phyloP scores from a whole-genome alignment of 2,329 filamentous ascomycete species.

The Fusarium graminum region DNA sequence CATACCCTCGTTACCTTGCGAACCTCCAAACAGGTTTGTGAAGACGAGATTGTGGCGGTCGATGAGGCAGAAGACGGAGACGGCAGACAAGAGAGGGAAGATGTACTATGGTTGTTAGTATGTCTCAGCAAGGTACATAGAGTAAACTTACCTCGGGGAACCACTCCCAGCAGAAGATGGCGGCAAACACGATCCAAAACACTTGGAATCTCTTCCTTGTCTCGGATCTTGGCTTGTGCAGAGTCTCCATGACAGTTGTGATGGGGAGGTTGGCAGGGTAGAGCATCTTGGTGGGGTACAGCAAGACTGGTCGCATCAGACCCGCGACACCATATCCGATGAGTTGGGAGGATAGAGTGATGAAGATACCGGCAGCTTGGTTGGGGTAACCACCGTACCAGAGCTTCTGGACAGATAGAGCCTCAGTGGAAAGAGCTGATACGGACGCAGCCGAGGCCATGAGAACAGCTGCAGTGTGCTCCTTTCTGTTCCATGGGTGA shows the following conservation, averaged over 20 bases:
- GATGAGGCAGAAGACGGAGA: constrained; percentile 28
- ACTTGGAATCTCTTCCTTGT: constrained; percentile 56
- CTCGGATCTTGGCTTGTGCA: constrained; percentile 49
- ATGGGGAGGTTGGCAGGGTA: constrained; percentile 50
- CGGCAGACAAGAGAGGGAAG: constrained; percentile 60
- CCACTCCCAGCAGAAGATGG: constrained; percentile 60
- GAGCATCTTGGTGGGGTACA: constrained; percentile 62
- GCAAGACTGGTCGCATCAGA: constrained; percentile 59
- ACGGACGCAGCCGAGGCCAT: constrained; percentile 59
- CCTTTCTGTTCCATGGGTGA: constrained; percentile 48
- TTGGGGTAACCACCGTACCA: constrained; percentile 60
- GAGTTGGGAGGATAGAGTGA: constrained; percentile 62
- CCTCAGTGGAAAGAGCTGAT: constrained; percentile 52
- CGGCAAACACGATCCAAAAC: constrained; percentile 57
- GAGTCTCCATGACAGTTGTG: constrained; percentile 49
- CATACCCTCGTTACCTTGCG: constrained; percentile 37
- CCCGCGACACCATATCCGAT: constrained; percentile 65
- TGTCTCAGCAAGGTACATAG: fast-evolving
- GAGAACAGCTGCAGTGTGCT: constrained; percentile 54
- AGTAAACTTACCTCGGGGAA: constrained; percentile 20
- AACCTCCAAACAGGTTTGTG: constrained; percentile 36
- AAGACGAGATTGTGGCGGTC: constrained; percentile 30
- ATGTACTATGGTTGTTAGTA: constrained; percentile 43
- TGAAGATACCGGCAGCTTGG: constrained; percentile 58
- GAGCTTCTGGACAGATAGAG: constrained; percentile 60